Evolutionary conservation across 2,329 filamentous ascomycete species (phyloP).

Genomic region (Colletotrichum theobromicola): DNA sequence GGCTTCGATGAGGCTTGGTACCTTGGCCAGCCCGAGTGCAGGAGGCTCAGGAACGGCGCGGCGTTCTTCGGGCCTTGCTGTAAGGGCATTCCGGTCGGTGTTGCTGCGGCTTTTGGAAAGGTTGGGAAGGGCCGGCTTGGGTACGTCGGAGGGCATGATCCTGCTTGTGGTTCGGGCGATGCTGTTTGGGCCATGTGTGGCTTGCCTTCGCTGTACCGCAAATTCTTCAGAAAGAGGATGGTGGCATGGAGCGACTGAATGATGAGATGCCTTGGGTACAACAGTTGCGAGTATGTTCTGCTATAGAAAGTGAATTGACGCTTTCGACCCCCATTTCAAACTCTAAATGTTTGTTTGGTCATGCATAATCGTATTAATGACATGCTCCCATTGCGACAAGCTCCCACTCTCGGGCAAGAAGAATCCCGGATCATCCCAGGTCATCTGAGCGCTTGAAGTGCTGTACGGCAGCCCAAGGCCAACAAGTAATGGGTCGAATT

Average conservation of each 20-base stretch:
- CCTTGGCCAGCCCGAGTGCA: not conserved
- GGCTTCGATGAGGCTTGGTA: not conserved
- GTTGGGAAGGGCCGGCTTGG: not conserved
- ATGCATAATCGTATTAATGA: conserved; percentile 14
- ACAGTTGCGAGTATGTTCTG: rapidly evolving
- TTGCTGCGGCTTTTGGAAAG: not conserved
- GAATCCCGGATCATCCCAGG: conserved; percentile 11
- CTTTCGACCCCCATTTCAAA: rapidly evolving
- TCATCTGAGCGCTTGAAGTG: conserved; percentile 16
- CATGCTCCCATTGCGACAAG: conserved; percentile 15
- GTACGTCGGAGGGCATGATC: not conserved
- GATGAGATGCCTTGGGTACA: rapidly evolving
- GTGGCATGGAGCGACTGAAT: not conserved
- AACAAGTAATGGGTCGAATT: conserved; percentile 2
- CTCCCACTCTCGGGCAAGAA: conserved; percentile 4
- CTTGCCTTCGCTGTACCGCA: not conserved
- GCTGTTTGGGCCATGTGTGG: not conserved
- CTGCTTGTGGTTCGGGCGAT: not conserved
- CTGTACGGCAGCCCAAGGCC: conserved; percentile 12
- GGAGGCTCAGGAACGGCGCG: not conserved
- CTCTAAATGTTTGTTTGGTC: not conserved
- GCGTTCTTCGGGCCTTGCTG: not conserved
- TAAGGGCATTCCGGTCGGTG: not conserved
- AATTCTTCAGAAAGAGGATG: not conserved
- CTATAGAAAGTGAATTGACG: not conserved